Base-by-base conservation (phyloP, 148 eudicot genomes). In the Agrostemma githago region DNA sequence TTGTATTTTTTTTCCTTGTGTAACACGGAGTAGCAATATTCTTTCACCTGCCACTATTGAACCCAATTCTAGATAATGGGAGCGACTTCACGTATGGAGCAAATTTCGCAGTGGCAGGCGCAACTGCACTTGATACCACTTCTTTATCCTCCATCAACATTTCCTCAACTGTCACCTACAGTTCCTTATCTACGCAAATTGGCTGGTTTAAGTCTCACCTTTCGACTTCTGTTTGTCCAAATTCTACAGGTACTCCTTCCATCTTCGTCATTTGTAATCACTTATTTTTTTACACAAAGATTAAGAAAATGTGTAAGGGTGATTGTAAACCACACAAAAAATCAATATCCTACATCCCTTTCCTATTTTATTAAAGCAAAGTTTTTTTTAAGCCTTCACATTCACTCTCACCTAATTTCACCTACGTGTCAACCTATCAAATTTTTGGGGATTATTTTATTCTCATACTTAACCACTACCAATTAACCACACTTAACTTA, bases 61-160 rank as follows among this genome's bases (percentile, higher is more conserved):
- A 80, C 61, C 88, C 88, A 17, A 80, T 77, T 11, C 70, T 85
- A 39, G 76, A 70, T 6, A 75, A 21, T 16, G 77, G 76, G 9
- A 79, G 84, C 53, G 56, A 79, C 75, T 85, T 85, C 46, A 77
- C 6, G 40, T 51, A 81, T 34, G 88, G 88, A 39, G 86, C 66
- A 15, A 85, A 85, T 66, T 81, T 85, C 16, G 85, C 85, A 1
- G 82, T 82, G 7, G 79, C 78, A 0, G 85, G 85, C 38, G 69
- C 79, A 4, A 75, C 82, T 0, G 88, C 85, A 12, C 77, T 75
- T 20, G 76, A 74, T 12, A 21, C 78, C 7, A n/a, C 72, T 57
- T 21, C 62, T 19, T 70, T 81, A 42, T 71, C 42, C 20, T 42
- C 68, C 17, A 48, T 64, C n/a, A 53, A 66, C 2, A 34, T 72